A percentile compares a stretch with the other conserved stretches of the same genome.
Conservation (phyloP, 1,284 basidiomycete species). For the Moniliella sp. region DNA sequence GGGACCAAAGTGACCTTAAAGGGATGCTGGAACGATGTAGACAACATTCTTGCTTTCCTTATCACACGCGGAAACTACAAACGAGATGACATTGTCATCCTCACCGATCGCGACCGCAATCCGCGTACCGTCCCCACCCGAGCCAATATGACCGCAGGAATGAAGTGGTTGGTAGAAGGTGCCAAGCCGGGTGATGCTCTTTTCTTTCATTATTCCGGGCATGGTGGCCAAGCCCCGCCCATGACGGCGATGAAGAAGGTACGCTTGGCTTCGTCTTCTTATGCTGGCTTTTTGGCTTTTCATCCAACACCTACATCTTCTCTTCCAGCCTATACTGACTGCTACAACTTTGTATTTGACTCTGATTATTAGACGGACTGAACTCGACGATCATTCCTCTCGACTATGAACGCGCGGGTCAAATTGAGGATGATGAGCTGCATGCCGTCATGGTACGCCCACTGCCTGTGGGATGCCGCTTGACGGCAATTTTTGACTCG, state of each 20-base stretch:
- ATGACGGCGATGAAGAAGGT: conserved; percentile 31
- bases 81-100: conserved; percentile 30
- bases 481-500: conserved; percentile 23
- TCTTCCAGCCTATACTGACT: no score
- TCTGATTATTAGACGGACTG: conserved; percentile 29
- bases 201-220: conserved; percentile 30
- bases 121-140: conserved; percentile 26
- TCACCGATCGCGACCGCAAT: conserved; percentile 21
- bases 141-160: conserved; percentile 30
- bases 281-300: no score
- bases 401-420: conserved; percentile 23
- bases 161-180: conserved; percentile 30
- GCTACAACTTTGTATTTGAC: no score
- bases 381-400: conserved; percentile 33
- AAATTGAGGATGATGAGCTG: conserved; percentile 33
- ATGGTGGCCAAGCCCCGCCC: conserved; percentile 30
- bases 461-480: conserved; percentile 20
- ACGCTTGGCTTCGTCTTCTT: no score
- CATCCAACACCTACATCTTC: no score
- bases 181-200: conserved; percentile 28
- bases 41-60: conserved; percentile 29
- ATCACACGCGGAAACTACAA: conserved; percentile 23
- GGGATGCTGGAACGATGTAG: conserved; percentile 32
- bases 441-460: conserved; percentile 29
- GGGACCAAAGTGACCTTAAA: conserved; percentile 17